Percentiles rank a stretch among this genome's conserved stretches.
Conservation (phyloP, 768 basidiomycete species). For the Russula abietina region DNA sequence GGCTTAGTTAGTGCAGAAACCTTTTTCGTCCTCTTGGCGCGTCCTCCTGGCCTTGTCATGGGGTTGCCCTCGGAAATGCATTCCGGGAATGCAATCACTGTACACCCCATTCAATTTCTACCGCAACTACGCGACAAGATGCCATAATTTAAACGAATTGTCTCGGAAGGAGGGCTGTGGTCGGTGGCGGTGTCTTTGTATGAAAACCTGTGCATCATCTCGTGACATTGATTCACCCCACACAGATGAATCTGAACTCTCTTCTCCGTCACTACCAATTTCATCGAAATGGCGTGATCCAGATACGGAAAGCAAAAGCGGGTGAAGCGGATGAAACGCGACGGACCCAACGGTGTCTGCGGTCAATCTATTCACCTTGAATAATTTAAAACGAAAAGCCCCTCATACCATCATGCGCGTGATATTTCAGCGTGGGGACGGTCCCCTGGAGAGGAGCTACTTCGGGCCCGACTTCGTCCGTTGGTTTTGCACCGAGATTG, state of each 20-base stretch:
- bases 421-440: slow-evolving; percentile 36
- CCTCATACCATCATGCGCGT: slow-evolving; percentile 52
- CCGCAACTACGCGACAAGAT: background rate
- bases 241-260: background rate
- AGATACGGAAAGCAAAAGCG: slow-evolving; percentile 57
- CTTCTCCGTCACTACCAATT: slow-evolving; percentile 2
- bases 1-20: no score
- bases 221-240: background rate
- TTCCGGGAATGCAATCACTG: background rate
- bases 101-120: background rate
- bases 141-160: slow-evolving; percentile 17
- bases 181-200: background rate
- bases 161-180: slow-evolving; percentile 12
- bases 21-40: no score
- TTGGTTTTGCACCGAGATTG: slow-evolving; percentile 30
- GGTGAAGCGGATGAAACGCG: slow-evolving; percentile 59
- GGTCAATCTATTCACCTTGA: background rate
- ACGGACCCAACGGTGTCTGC: slow-evolving; percentile 71
- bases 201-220: background rate
- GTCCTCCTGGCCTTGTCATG: no score
- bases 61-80: background rate
- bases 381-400: background rate
- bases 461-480: slow-evolving; percentile 8
- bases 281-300: slow-evolving; percentile 70
- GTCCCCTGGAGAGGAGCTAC: background rate